Base-by-base conservation (phyloP, 371 early-diverging fungal genomes). In the Mortierella sp. region DNA sequence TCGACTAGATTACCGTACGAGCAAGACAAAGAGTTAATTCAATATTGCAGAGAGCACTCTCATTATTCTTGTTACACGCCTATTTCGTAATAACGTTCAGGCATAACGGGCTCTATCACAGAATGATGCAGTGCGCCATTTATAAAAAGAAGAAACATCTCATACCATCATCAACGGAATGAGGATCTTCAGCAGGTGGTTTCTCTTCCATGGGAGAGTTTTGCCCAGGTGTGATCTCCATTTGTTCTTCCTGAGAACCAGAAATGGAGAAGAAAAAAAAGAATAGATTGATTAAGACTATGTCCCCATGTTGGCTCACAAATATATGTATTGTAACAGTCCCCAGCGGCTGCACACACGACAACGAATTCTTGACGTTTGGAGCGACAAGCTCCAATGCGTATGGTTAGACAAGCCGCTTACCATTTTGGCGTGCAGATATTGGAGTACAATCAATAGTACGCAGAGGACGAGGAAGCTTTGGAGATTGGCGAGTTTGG, bases 101-200 rank as follows among this genome's bases (percentile, higher is more conserved):
- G 11, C 16, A 43, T 43, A 43, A 11, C 43, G n/a, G 51, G 51
- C 51, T n/a, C 51, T 51, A 51, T n/a, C 3, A n/a, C 22, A n/a
- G 18, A 51, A 51, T 51, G 4, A 18, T 20, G 37, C 60, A 10
- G 9, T 20, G 28, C 58, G 26, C 20, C 39, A n/a, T 51, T 51
- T 51, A 51, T 51, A n/a, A 5, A 18, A 51, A 22, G 45, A 24
- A n/a, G 45, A 24, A n/a, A 45, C 22, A 6, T 54, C 39, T 39
- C 61, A n/a, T 76, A 81, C 83, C 83, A 76, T 81, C 77, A 49
- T 81, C 64, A 40, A 76, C 83, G 10, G 83, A 81, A 66, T 72
- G 83, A 45, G 14, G 24, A 52, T 76, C 83, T 43, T 76, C 80
- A 39, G 63, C 64, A 54, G 61, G 67, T 55, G 73, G 73, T 35